Percentiles rank a stretch among this genome's conserved stretches.
phyloP scores from a whole-genome alignment of 2,329 filamentous ascomycete species.

The Sodiomyces alkalinus region DNA sequence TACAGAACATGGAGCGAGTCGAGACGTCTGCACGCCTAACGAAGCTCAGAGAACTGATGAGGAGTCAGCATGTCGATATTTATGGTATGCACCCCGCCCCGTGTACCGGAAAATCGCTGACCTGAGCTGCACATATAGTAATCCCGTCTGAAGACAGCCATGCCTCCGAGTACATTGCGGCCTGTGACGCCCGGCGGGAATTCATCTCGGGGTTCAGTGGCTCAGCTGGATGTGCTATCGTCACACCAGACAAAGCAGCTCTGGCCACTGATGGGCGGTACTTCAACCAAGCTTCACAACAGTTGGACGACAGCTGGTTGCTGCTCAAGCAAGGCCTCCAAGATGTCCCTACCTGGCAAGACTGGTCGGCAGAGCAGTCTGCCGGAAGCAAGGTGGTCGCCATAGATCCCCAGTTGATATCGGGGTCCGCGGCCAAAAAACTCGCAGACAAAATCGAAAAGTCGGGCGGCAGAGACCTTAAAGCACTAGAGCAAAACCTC shows the following conservation, averaged over 20 bases:
- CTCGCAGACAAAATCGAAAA: constrained; percentile 77
- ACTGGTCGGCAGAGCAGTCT: constrained; percentile 84
- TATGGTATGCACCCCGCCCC: constrained; percentile 51
- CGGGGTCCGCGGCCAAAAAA: constrained; percentile 47
- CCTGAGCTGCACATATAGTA: constrained; percentile 37
- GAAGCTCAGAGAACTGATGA: constrained; percentile 73
- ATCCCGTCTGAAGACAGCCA: constrained; percentile 95
- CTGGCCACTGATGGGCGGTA: constrained; percentile 92
- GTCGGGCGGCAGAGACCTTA: constrained; percentile 62
- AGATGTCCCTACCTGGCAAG: constrained; percentile 92
- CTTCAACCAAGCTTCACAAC: constrained; percentile 88
- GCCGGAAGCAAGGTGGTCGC: constrained; percentile 76
- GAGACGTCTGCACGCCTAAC: constrained; percentile 64
- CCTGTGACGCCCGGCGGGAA: constrained; percentile 81
- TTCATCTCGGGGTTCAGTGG: constrained; percentile 92
- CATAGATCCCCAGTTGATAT: constrained; percentile 79
- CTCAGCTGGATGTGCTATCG: constrained; percentile 82
- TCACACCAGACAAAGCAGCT: constrained; percentile 74
- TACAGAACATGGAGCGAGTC: constrained; percentile 52
- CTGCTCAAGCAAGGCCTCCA: constrained; percentile 86
- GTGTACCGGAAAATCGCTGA: constrained; percentile 18
- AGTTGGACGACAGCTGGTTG: constrained; percentile 83
- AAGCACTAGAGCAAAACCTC: constrained; percentile 66
- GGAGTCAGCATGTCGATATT: constrained; percentile 69
- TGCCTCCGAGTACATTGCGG: constrained; percentile 93